Percentiles rank a stretch among this genome's conserved stretches.
Conservation (phyloP, 805 yeast species). For the Yarrowia sp. region DNA sequence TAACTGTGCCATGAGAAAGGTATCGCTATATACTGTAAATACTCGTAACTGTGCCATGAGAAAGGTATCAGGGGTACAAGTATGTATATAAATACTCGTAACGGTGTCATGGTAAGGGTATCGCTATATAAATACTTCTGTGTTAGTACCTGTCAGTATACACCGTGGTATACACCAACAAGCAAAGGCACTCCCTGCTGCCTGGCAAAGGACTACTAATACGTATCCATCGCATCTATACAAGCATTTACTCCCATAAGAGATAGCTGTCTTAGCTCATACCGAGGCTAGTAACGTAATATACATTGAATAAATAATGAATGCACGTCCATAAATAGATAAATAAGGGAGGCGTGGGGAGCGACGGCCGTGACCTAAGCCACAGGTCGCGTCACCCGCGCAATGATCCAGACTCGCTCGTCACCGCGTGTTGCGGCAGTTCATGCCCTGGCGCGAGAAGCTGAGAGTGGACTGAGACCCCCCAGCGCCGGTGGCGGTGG, state of each 20-base stretch:
- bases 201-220: background rate
- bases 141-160: too few species aligned
- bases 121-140: too few species aligned
- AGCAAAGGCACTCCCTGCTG: too few species aligned
- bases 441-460: conserved; percentile 10
- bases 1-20: too few species aligned
- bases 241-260: background rate
- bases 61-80: too few species aligned
- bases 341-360: conserved; percentile 21
- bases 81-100: too few species aligned
- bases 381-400: conserved; percentile 14
- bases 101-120: too few species aligned
- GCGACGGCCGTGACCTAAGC: background rate
- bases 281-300: conserved; percentile 26
- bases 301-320: conserved; percentile 26
- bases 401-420: background rate
- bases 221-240: background rate
- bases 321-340: conserved; percentile 27
- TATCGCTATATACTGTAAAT: too few species aligned
- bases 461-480: conserved; percentile 18
- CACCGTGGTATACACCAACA: too few species aligned
- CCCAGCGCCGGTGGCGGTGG: conserved; percentile 9
- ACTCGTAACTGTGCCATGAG: too few species aligned
- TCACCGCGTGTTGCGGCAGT: conserved; percentile 10
- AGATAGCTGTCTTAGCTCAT: conserved; percentile 1